Base-by-base conservation (phyloP, 495 filamentous ascomycete species). In the Neurospora sp. region DNA sequence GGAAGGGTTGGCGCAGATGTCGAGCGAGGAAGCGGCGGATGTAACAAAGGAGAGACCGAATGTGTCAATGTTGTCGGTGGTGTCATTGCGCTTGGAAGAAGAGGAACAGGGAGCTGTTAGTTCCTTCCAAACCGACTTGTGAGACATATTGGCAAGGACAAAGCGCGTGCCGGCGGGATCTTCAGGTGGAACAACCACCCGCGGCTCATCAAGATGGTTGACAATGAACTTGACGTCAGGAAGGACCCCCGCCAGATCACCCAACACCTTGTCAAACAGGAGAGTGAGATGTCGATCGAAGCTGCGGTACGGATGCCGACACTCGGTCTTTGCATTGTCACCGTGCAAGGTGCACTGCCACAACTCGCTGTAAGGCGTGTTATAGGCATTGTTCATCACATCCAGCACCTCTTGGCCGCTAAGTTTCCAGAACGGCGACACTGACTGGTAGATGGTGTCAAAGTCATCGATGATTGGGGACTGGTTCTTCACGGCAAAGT, bases 221-320 rank as follows among this genome's bases (percentile, higher is more conserved):
- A 94, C 90, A 0, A 90, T 88, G 61, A 96, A 79, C 73, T 91
- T 88, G 86, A 94, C 90, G 75, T 94, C 88, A 0, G 92, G 93
- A 40, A 93, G 79, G 70, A 84, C 85, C 59, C 87, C 76, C 3
- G 85, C 82, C 76, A 94, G 90, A 1, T 84, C 79, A n/a, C 84
- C 78, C 72, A 94, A 84, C 85, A 93, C 89, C 2, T 14, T 71
- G 39, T 81, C 72, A 40, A 81, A 75, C 31, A 79, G 37, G 0
- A 70, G n/a, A 1, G 61, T 41, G 2, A 76, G 71, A 40, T 79
- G 72, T 35, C 78, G 73, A 71, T 82, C 81, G n/a, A 72, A 77
- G 2, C 7, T 71, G 14, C 78, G 76, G 3, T 40, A 31, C 5
- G 73, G 76, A 53, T 82, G 80, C 5, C 35, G 69, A 46, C 81